Base-by-base conservation (phyloP, 1,284 basidiomycete species). In the Heterobasidion irregulare region DNA sequence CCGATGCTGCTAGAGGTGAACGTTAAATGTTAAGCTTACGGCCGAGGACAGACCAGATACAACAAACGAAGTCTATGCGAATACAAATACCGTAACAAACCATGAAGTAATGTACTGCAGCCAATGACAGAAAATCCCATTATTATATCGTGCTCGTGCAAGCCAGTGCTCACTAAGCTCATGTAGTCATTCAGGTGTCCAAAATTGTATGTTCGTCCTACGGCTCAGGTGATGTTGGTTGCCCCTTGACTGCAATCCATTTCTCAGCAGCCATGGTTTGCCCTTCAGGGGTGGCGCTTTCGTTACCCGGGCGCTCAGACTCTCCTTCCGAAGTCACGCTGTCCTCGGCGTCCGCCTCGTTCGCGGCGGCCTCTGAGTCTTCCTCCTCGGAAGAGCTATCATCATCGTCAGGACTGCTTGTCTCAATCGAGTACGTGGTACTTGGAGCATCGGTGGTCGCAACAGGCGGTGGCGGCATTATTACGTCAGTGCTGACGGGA, bases 301-400 rank as follows among this genome's bases (percentile, higher is more conserved):
- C 52, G 18, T 47, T 18, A 47, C 41, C 50, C 34, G 55, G 19
- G 54, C 53, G 46, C 53, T 57, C 41, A 46, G 18, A 12, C 54
- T 84, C 84, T 59, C 85, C 84, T 61, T 89, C 86, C 50, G 86
- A 86, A 6, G 85, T 83, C 60, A 84, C 71, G 62, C 83, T 87
- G 63, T 84, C 84, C 67, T 88, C 86, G 32, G 79, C 80, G 61
- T 89, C 86, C 9, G 82, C 85, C 55, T 88, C 86, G 54, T 76
- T 68, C 18, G 82, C 84, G 18, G 76, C 82, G 63, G 50, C 51
- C 53, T 61, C 59, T 47, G 72, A 61, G 56, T 63, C 58, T 57
- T 62, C 57, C 49, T 58, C 60, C 10, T 57, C 56, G 15, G 60
- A 60, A 16, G 53, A 46, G 43, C 53, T 50, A 2, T 54, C 48